Conservation (phyloP, 805 yeast species). For the Candida dajiaensis region DNA sequence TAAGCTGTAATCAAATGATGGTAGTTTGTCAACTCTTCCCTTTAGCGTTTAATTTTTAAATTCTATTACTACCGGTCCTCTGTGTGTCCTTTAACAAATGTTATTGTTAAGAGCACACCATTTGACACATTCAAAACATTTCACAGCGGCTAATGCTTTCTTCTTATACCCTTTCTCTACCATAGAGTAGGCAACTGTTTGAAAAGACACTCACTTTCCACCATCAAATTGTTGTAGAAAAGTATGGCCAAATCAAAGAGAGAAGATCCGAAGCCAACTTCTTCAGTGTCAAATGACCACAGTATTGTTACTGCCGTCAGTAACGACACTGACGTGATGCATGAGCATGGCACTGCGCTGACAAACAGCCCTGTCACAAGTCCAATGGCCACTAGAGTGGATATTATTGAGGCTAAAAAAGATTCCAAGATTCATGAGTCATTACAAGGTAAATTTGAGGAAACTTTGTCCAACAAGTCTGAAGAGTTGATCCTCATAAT, state of each 20-base stretch:
- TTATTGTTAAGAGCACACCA: too few relatives aligned
- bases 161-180: too few relatives aligned
- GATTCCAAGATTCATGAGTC: background rate
- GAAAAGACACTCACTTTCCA: too few relatives aligned
- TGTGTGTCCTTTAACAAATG: too few relatives aligned
- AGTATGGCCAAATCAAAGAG: background rate
- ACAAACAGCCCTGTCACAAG: conserved; percentile 1
- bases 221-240: too few relatives aligned
- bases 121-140: too few relatives aligned
- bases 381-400: conserved; percentile 3
- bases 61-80: too few relatives aligned
- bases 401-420: background rate
- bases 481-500: conserved; percentile 6
- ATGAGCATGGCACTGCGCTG: background rate
- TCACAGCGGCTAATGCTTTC: background rate
- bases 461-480: background rate
- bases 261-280: background rate
- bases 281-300: conserved; percentile 1
- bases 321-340: conserved; percentile 2
- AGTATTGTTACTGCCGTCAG: conserved; percentile 4
- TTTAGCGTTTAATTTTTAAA: too few relatives aligned
- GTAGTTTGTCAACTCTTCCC: too few relatives aligned
- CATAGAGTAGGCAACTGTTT: background rate
- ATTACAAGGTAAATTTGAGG: background rate
- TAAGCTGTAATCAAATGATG: too few relatives aligned